Evolutionary conservation across 345 rosid genomes (phyloP), one percentile per base, ranked within the genome.

Genomic region (Angophora floribunda): DNA sequence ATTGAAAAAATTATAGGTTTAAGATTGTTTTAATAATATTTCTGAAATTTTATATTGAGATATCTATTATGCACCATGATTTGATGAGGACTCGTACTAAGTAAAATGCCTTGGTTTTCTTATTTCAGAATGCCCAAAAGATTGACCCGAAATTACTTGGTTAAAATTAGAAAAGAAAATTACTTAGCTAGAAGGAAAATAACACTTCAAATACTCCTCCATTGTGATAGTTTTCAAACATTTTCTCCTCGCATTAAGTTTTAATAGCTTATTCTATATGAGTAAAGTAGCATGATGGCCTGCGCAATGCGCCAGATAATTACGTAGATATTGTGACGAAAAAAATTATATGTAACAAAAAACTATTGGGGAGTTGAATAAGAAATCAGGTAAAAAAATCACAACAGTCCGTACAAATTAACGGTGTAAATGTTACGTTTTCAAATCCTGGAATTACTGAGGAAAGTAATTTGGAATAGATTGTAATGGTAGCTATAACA

Each of bases 321-420:
- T 65, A 2, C 0, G 44, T 30, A 14, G 78, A 65, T 7, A 65
- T 15, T 65, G 70, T 28, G 36, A 63, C 32, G 0, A 63, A n/a
- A 63, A 28, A 28, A 28, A 13, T 63, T 28, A 63, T 28, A 28
- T 30, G 15, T 65, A 30, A 30, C 78, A 53, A 6, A 63, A 13
- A 13, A n/a, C 10, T 7, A 7, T 65, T 30, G 17, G 1, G 1
- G 0, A 13, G 41, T 63, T n/a, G 75, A 1, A 63, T 63, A 13
- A n/a, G 36, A n/a, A n/a, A n/a, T 63, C n/a, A n/a, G 36, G 0
- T 7, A n/a, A 55, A 55, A 21, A 65, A 2, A 6, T 15, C 79
- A 30, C 21, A 30, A 30, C 11, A 67, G 2, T 1, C 4, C 5
- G 0, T 15, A 7, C 11, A 4, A 67, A 30, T 32, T 30, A 0